Evolutionary conservation across 805 yeast species (phyloP), one percentile per base, ranked within the genome.

Genomic region (Kuraishia hungarica): DNA sequence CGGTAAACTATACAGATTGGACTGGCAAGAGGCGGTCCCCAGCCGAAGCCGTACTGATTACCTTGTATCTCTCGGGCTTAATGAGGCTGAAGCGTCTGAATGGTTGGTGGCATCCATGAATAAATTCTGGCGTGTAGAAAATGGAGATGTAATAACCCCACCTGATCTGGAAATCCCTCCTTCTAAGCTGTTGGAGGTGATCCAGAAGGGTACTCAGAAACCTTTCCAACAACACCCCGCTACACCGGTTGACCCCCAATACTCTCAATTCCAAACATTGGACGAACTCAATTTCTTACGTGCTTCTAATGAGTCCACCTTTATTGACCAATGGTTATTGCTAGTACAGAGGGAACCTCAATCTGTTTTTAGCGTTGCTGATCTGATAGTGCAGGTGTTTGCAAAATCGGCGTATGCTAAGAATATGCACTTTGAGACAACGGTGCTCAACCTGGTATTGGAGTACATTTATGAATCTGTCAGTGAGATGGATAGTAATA

Each of bases 341-440:
- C 65, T 79, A 7, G 67, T 75, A 1, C 81, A 80, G 39, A 53
- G 69, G 2, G 77, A 70, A 56, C 82, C 83, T 2, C 70, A 66
- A 29, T 58, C 67, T 3, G 67, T 60, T 22, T 56, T 59, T 35
- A 59, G 63, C 13, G 68, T 80, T 48, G 68, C 81, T 0, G 75
- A 73, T 26, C 70, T 78, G 39, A 61, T 78, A 35, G 58, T 61
- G 17, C 63, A 63, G 51, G 72, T 70, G 35, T 76, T 66, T 61
- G 64, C 69, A 46, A 63, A 57, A 54, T 68, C 67, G 17, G 63
- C 62, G 39, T 72, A 61, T 57, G 67, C 62, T 54, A 77, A 56
- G 55, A 63, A 64, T 13, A 65, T 66, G 39, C 66, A 67, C 3
- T 73, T 73, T 57, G 70, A 70, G 21, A 61, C 66, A 1, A 71